Evolutionary conservation across 495 filamentous ascomycete genomes (phyloP).

Genomic region (Hypoxylon cercidicola): DNA sequence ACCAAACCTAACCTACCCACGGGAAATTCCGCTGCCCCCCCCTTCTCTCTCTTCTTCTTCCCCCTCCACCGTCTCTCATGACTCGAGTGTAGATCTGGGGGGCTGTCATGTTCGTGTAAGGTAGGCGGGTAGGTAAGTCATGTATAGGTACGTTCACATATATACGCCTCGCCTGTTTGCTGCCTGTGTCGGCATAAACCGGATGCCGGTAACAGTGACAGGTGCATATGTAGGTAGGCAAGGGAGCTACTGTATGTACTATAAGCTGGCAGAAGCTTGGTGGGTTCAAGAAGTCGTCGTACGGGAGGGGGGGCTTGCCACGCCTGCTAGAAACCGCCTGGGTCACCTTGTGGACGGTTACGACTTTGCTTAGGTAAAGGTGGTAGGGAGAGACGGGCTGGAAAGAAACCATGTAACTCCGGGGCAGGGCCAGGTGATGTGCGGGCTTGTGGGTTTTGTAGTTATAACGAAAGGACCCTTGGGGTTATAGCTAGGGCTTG

Average conservation of each 20-base stretch:
- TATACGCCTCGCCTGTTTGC: neutral
- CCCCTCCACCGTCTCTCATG: neutral
- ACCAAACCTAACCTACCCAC: slow-evolving; percentile 4
- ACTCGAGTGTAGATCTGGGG: neutral
- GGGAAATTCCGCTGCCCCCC: neutral
- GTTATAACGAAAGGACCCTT: too few species aligned
- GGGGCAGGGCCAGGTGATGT: neutral
- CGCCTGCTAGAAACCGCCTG: neutral
- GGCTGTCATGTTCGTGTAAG: neutral
- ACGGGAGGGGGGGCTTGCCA: too few species aligned
- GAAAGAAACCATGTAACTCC: neutral
- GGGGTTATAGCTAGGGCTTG: too few species aligned
- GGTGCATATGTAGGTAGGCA: slow-evolving; percentile 18
- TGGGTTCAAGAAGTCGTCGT: too few species aligned
- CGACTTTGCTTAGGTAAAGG: neutral
- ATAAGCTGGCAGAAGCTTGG: too few species aligned
- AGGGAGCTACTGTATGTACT: neutral
- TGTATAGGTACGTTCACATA: slow-evolving; percentile 5
- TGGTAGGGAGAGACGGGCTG: neutral
- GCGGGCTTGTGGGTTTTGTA: neutral
- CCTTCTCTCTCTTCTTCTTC: too few species aligned
- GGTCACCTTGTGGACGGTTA: neutral
- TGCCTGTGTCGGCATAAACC: slow-evolving; percentile 12
- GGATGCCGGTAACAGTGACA: slow-evolving; percentile 23
- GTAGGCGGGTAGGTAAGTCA: neutral